A percentile compares a stretch with the other conserved stretches of the same genome.
These are phyloP conservation scores for Saccharomyces mikatae DNA, from an alignment of 805 yeast genomes.

Conservation along the genomic window DNA sequence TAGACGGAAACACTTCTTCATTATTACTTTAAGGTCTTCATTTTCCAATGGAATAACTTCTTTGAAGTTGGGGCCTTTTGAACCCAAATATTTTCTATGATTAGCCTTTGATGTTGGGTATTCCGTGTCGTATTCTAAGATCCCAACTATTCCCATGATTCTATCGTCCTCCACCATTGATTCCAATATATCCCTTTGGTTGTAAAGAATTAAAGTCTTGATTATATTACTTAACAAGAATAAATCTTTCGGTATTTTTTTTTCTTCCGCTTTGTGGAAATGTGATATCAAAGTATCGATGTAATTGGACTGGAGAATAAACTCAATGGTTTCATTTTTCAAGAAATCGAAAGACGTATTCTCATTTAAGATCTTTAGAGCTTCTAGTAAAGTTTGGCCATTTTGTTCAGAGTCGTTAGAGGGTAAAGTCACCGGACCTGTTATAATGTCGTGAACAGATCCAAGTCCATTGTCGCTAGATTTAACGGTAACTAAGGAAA, in stretches of 20 bases:
- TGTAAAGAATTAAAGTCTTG: conserved; percentile 62
- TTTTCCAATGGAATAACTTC: conserved; percentile 61
- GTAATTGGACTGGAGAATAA: conserved; percentile 46
- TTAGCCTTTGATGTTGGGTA: conserved; percentile 74
- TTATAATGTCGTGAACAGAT: conserved; percentile 59
- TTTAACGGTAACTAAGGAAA: conserved; percentile 64
- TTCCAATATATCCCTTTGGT: conserved; percentile 57
- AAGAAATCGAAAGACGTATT: conserved; percentile 51
- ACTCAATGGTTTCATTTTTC: conserved; percentile 53
- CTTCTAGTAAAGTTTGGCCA: conserved; percentile 38
- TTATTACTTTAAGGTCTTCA: conserved; percentile 41
- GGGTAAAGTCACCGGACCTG: conserved; percentile 74
- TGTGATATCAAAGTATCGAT: conserved; percentile 42
- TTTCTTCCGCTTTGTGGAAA: conserved; percentile 50
- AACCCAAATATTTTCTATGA: conserved; percentile 59
- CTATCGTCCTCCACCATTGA: conserved; percentile 45
- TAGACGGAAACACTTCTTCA: conserved; percentile 67
- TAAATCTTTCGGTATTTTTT: conserved; percentile 45
- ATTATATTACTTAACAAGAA: conserved; percentile 65
- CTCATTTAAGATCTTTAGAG: conserved; percentile 51
- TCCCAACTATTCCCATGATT: conserved; percentile 60
- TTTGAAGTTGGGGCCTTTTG: conserved; percentile 44
- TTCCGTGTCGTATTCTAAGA: conserved; percentile 84
- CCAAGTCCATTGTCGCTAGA: conserved; percentile 43
- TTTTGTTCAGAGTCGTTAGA: conserved; percentile 41